phyloP scores from a whole-genome alignment of 169 alveolate genomes.

The Ichthyophthirius multifiliis region DNA sequence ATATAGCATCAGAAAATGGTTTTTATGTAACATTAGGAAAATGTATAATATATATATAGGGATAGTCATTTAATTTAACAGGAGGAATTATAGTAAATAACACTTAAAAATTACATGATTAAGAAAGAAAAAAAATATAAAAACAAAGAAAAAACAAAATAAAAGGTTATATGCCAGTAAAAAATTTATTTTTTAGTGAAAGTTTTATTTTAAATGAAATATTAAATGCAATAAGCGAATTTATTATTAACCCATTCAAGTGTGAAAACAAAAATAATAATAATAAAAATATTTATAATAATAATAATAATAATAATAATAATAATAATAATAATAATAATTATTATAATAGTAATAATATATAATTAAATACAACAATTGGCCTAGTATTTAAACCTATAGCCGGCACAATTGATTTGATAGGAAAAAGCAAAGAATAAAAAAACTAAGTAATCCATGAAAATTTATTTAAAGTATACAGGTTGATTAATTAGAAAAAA shows the following conservation, averaged over 20 bases:
- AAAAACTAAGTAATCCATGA: neutral
- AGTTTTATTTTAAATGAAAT: neutral
- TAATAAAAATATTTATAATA: too few relatives aligned
- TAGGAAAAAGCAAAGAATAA: neutral
- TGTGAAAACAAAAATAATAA: too few relatives aligned
- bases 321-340: too few relatives aligned
- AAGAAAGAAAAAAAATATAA: neutral
- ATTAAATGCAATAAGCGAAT: neutral
- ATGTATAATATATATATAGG: neutral
- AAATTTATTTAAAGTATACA: slow-evolving; percentile 5
- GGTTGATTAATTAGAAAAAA: neutral
- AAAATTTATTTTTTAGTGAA: neutral
- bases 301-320: too few relatives aligned
- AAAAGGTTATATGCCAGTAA: neutral
- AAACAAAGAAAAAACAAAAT: neutral
- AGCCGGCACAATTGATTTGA: neutral
- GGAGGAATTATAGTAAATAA: neutral
- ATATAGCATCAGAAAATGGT: neutral
- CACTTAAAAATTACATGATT: neutral
- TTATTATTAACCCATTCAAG: neutral
- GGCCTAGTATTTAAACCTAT: slow-evolving; percentile 4
- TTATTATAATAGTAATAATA: too few relatives aligned
- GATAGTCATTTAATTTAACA: neutral
- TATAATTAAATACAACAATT: too few relatives aligned
- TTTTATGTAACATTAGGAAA: slow-evolving; percentile 10